phyloP scores from a whole-genome alignment of 1,284 basidiomycete species.

The Boletus sp. region DNA sequence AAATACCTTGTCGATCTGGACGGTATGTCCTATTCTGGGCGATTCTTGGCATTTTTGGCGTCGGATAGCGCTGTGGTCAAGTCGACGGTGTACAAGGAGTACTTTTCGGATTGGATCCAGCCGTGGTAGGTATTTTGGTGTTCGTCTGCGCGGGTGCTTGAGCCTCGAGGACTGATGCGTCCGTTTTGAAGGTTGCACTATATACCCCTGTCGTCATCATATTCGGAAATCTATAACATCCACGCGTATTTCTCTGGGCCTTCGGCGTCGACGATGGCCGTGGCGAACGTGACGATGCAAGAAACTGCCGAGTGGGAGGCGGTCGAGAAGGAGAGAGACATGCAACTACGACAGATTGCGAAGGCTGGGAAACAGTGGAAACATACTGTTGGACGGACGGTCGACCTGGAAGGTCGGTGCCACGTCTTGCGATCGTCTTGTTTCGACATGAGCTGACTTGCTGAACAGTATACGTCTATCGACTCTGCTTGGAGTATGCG shows the following conservation, averaged over 20 bases:
- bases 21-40: conserved; percentile 88
- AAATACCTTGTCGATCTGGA: conserved; percentile 91
- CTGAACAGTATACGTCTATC: conserved; percentile 70
- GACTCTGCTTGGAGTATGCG: conserved; percentile 86
- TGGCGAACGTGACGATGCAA: conserved; percentile 40
- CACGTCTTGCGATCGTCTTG: not conserved
- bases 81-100: conserved; percentile 86
- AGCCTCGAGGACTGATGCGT: not conserved
- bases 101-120: conserved; percentile 79
- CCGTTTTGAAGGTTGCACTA: conserved; percentile 74
- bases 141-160: not conserved
- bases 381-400: conserved; percentile 69
- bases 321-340: conserved; percentile 62
- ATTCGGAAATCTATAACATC: conserved; percentile 89
- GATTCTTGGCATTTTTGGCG: conserved; percentile 83
- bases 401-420: conserved; percentile 84
- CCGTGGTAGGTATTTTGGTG: conserved; percentile 56
- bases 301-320: conserved; percentile 28
- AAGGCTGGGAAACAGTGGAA: conserved; percentile 88
- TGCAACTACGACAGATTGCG: conserved; percentile 74
- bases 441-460: not conserved
- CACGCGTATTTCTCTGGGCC: conserved; percentile 87
- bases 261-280: conserved; percentile 54
- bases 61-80: conserved; percentile 88
- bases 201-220: conserved; percentile 83